These are phyloP conservation scores for Karstenula rhodostoma DNA, from an alignment of 2,329 filamentous ascomycete species.

Conservation along the genomic window DNA sequence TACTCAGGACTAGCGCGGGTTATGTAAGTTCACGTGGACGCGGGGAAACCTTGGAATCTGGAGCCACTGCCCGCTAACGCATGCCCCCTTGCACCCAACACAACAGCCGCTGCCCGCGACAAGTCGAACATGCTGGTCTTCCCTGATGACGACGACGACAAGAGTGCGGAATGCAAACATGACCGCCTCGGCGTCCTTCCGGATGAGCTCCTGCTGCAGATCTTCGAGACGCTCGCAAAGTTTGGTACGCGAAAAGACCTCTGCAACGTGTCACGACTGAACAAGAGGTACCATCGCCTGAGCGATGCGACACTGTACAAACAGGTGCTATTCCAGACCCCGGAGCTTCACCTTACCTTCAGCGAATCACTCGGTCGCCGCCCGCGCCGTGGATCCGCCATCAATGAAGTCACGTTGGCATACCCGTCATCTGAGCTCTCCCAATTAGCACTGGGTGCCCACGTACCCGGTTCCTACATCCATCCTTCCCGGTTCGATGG, in stretches of 20 bases:
- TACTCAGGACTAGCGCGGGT: background rate
- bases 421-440: conserved; percentile 43
- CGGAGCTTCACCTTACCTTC: conserved; percentile 44
- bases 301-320: conserved; percentile 44
- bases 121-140: conserved; percentile 16
- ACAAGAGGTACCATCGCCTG: conserved; percentile 40
- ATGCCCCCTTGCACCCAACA: conserved; percentile 2
- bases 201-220: conserved; percentile 42
- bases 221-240: conserved; percentile 38
- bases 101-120: background rate
- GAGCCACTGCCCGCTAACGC: background rate
- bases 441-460: conserved; percentile 38
- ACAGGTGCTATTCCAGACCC: conserved; percentile 41
- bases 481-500: conserved; percentile 36
- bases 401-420: conserved; percentile 40
- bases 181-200: conserved; percentile 33
- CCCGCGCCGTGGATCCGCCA: conserved; percentile 42
- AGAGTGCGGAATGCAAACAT: background rate
- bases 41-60: conserved; percentile 6
- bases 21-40: conserved; percentile 1
- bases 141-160: conserved; percentile 12
- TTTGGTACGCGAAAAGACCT: conserved; percentile 35
- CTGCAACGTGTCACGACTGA: conserved; percentile 40
- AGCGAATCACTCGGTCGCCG: conserved; percentile 42
- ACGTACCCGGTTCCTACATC: conserved; percentile 35